Conservation (phyloP, 2,329 filamentous ascomycete species). For the Tolypocladium ovalisporum region DNA sequence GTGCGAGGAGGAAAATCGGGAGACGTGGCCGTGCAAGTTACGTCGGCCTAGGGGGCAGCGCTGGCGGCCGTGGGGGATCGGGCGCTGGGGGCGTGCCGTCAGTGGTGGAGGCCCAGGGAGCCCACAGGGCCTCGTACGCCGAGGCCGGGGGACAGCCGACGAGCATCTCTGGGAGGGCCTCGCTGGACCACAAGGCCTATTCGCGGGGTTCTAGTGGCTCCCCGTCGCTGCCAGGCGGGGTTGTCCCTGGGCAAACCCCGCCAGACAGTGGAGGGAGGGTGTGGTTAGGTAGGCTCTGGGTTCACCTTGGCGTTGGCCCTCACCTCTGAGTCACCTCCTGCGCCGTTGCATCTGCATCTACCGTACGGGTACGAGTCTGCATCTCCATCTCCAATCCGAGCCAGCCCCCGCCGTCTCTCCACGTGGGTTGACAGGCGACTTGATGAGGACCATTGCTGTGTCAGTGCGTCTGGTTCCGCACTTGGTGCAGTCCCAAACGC, state of each 20-base stretch:
- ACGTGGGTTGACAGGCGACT: not conserved
- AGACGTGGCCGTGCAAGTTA: not conserved
- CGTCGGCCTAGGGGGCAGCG: slow-evolving; percentile 1
- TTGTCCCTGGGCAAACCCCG: not conserved
- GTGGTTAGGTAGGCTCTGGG: not conserved
- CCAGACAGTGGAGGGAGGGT: not conserved
- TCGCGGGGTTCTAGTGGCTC: slow-evolving; percentile 19
- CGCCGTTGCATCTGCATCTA: not conserved
- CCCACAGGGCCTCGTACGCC: not conserved
- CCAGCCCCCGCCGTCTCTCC: not conserved
- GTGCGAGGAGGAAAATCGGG: slow-evolving; percentile 6
- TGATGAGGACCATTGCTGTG: too few relatives aligned
- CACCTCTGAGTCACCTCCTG: not conserved
- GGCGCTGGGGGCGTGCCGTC: not conserved
- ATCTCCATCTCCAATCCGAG: not conserved
- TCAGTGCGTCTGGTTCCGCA: not conserved
- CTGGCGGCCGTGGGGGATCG: not conserved
- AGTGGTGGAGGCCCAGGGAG: not conserved
- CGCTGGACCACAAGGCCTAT: slow-evolving; percentile 16
- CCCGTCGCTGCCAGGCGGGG: not conserved
- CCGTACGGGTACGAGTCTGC: too few relatives aligned
- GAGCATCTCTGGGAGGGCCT: slow-evolving; percentile 6
- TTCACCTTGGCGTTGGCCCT: not conserved
- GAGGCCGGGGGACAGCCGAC: not conserved
- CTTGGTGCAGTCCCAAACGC: too few relatives aligned